Base-by-base conservation (phyloP, 129 eudicot species). In the Logfia minima region DNA sequence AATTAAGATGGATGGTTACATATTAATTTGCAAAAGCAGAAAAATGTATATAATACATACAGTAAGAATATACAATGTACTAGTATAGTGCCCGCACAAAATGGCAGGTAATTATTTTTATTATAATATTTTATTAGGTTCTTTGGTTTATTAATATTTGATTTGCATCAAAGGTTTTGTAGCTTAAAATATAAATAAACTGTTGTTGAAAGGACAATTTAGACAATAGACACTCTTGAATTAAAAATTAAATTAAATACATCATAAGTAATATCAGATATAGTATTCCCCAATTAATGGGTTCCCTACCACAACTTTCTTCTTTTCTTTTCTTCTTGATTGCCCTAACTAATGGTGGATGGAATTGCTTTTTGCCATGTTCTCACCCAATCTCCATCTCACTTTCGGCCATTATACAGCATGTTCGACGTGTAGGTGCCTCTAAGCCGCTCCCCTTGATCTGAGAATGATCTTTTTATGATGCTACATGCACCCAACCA, bases 381-480 rank as follows among this genome's bases (percentile, higher is more conserved):
- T 77, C 75, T 68, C 56, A 58, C 68, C 48, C 69, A 68, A 77
- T 68, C 81, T 67, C 59, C 45, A 68, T 56, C 45, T 59, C 81
- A 77, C 75, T 77, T 77, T 68, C 68, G 69, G 75, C 69, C 29
- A 68, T 66, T 43, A 23, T 67, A 53, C 58, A 56, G 39, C 39
- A 77, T 68, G 62, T 68, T 77, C 29, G 48, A 29, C 24, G 24
- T 22, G 75, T 43, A 64, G 39, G 39, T 8, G 79, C 32, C 65
- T 75, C 79, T 34, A 13, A 37, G 64, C 60, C 31, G 59, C 68
- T 77, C 81, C 81, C 56, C 81, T 77, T 77, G 81, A 68, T 77
- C 75, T 34, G 26, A 37, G 68, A 55, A 66, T 67, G 67, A 68
- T 55, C 60, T 26, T 68, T 31, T 55, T 77, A 56, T 66, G 18